Base-by-base conservation (phyloP, 495 filamentous ascomycete genomes). In the Chaetomium cochliodes region DNA sequence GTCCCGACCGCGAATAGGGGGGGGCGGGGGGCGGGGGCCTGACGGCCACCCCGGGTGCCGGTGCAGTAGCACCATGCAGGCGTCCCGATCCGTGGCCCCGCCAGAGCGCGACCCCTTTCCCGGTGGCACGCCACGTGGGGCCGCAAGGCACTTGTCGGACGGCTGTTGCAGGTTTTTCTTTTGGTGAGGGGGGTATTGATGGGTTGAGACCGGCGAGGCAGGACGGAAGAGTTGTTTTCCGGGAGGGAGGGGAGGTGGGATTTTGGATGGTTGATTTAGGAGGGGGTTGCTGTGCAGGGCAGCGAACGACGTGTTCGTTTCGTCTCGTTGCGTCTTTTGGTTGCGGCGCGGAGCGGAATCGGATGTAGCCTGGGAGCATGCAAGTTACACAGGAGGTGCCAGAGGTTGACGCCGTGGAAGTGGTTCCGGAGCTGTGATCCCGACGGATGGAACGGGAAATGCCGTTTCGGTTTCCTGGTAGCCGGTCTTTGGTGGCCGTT, bases 21-120 rank as follows among this genome's bases (percentile, higher is more conserved):
- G 28, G 3, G 3, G 28, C 28, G 6, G 28, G 28, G 6, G 28
- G 28, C 6, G 28, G 28, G 28, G 28, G 6, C 28, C 28, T 3
- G 28, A 30, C 2, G 28, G 28, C 3, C 6, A 2, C 28, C 28
- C 25, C 51, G 44, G 56, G 22, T 28, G 16, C 69, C 63, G 71
- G 62, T 73, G 71, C 71, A 73, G 60, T 70, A 70, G 70, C 57
- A 63, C 51, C 59, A 68, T 73, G 71, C 70, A 63, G 59, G 56
- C 56, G 67, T 59, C 69, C 71, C 62, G 66, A 67, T 69, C 70
- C 67, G 67, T 67, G 6, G 56, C 20, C 22, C 41, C 13, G n/a
- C 28, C 30, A 6, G 5, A 3, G 0, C 5, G 0, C 5, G 2
- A 15, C 41, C 20, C 26, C 47, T 30, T n/a, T n/a, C n/a, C 25